Base-by-base conservation (phyloP, 805 yeast species). In the Candida nonsorbophila region DNA sequence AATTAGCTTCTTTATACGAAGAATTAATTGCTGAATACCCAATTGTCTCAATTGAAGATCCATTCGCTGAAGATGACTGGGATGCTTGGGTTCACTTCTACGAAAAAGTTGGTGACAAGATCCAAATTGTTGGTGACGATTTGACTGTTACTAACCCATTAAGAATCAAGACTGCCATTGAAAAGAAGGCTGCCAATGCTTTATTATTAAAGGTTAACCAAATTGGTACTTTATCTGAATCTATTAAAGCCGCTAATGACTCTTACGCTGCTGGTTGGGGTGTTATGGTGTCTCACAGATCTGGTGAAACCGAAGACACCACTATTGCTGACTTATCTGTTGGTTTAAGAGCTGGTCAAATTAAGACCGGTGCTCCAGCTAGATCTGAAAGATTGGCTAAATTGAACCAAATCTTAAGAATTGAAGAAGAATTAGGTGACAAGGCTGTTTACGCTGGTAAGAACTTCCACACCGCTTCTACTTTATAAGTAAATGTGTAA, bases 311-410 rank as follows among this genome's bases (percentile, higher is more conserved):
- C 49, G 98, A 92, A 76, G 98, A 92, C 72, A 82, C 94, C 57
- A 81, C 85, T 75, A 90, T 90, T 67, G 97, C 98, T 59, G 97
- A 90, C 71, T 78, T 90, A 63, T 74, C 86, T 56, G 98, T 92
- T 55, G 97, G 97, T 77, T 78, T 90, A 67, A 86, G 97, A 81
- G 55, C 94, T 48, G 98, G 97, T 66, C 97, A 90, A 78, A 84
- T 90, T 72, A 90, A 90, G 88, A 85, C 97, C 51, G 98, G 98
- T 81, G 97, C 98, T 63, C 97, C 97, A 62, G 95, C 97, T 52
- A 88, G 98, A 77, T 85, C 97, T 50, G 98, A 90, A 78, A 90
- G 98, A 82, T 82, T 92, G 69, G 97, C 97, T 66, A 90, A 90
- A 77, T 80, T 83, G 68, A 90, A 90, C 88, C 96, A 90, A 79